Evolutionary conservation across 352 stramenopile genomes (phyloP), one percentile per base, ranked within the genome.

Genomic region (Pythium sukuiense): DNA sequence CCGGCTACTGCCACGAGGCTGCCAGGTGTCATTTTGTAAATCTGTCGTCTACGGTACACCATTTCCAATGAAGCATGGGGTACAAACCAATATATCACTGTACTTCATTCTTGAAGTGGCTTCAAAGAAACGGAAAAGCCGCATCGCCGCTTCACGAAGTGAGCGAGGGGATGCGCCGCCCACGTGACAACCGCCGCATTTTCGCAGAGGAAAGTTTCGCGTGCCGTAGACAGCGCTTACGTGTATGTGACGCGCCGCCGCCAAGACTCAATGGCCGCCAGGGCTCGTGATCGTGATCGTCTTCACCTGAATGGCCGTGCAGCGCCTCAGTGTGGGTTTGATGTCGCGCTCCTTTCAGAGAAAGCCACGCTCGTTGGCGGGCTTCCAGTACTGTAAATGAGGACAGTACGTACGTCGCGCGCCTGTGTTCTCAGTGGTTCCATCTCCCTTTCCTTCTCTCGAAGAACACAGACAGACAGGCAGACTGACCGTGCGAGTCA

Each of bases 121-220:
- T 69, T 69, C 63, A 72, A 65, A 59, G 55, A 72, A 69, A 69
- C 54, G 66, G 60, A 64, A 35, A 41, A n/a, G 29, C 41, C 48
- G 26, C 48, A 55, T 4, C 3, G 6, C 14, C 41, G 26, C 41
- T 49, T 26, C 41, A 32, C 2, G 41, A 63, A 54, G 33, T 48
- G 26, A 20, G 61, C 62, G 61, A 39, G 24, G 26, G 27, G 50
- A 32, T 35, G 48, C 48, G 48, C 29, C 6, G 29, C 27, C 30
- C 6, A 29, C 29, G 30, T 29, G 26, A 57, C 30, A 43, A 43
- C 16, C 27, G 16, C 50, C 29, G 50, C 48, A 55, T 55, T 55
- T 55, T 55, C 48, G 48, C 48, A 55, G 30, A 57, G 50, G 16
- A 24, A 50, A 29, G 12, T 43, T 57, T 57, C 50, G 18, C 30